Percentiles rank a stretch among this genome's conserved stretches.
Conservation (phyloP, 305 asterid genomes). For the Fraxinus sp. region DNA sequence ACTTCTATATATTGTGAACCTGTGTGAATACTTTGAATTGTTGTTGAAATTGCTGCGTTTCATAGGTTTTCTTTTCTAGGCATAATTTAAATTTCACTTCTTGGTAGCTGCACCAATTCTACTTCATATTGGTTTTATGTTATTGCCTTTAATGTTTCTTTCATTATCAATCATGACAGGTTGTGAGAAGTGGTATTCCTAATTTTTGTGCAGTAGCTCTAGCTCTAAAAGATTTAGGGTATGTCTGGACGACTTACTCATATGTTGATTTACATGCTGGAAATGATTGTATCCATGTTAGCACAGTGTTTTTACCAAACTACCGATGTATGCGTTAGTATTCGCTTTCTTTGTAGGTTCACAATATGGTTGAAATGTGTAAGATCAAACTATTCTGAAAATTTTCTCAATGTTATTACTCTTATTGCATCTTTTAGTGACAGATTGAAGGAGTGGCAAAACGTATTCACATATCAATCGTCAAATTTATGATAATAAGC, state of each 20-base stretch:
- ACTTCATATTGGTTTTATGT: neutral
- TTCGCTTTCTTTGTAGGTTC: neutral
- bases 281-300: neutral
- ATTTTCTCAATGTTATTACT: neutral
- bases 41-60: neutral
- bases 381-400: neutral
- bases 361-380: neutral
- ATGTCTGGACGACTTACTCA: conserved; percentile 25
- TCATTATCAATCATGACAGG: conserved; percentile 30
- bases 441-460: neutral
- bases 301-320: neutral
- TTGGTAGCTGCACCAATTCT: conserved; percentile 10
- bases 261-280: conserved; percentile 7
- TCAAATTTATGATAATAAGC: neutral
- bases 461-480: neutral
- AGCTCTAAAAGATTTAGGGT: conserved; percentile 70
- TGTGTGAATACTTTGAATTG: conserved; percentile 14
- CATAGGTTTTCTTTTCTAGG: neutral
- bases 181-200: conserved; percentile 80
- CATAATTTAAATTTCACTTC: conserved; percentile 17
- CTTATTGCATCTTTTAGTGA: neutral
- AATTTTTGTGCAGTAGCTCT: conserved; percentile 99
- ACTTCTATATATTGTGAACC: conserved; percentile 9
- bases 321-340: neutral
- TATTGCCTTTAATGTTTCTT: conserved; percentile 23